Conservation (phyloP, 1,284 basidiomycete species). For the Cryptococcus jaspeensis region DNA sequence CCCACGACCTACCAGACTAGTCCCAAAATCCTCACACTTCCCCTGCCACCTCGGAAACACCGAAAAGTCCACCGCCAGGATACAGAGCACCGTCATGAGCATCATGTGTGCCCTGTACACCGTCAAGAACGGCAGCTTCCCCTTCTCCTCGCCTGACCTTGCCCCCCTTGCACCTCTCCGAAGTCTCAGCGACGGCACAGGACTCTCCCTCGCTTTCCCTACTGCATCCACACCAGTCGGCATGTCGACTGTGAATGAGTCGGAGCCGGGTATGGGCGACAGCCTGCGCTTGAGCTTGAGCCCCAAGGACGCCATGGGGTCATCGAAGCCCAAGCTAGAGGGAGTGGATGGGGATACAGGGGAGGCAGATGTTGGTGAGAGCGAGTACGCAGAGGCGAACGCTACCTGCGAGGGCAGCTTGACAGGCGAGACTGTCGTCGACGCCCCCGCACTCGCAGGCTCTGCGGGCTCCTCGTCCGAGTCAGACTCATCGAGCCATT, state of each 20-base stretch:
- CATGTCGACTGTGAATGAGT: slow-evolving; percentile 25
- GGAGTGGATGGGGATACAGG: slow-evolving; percentile 2
- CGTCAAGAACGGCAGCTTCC: slow-evolving; percentile 63
- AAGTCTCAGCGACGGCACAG: background rate
- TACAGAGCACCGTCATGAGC: slow-evolving; percentile 84
- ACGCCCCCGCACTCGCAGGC: slow-evolving; percentile 14
- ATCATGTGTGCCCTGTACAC: slow-evolving; percentile 95
- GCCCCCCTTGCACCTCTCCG: background rate
- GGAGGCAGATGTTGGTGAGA: slow-evolving; percentile 1
- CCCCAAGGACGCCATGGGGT: background rate
- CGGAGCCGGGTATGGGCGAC: slow-evolving; percentile 26
- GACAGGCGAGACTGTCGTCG: slow-evolving; percentile 8
- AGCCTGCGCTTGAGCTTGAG: slow-evolving; percentile 22
- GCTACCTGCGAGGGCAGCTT: slow-evolving; percentile 16
- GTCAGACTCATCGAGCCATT: slow-evolving; percentile 47
- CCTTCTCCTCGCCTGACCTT: slow-evolving; percentile 9
- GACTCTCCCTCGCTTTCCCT: background rate
- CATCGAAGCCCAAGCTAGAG: background rate
- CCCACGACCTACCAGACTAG: slow-evolving; percentile 68
- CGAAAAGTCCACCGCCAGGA: slow-evolving; percentile 93
- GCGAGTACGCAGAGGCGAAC: slow-evolving; percentile 3
- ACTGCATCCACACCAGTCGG: background rate
- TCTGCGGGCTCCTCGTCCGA: slow-evolving; percentile 40
- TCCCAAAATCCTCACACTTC: slow-evolving; percentile 93
- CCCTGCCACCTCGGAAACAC: slow-evolving; percentile 84